Conservation (phyloP, 2,329 filamentous ascomycete genomes). For the Didymella lethalis region DNA sequence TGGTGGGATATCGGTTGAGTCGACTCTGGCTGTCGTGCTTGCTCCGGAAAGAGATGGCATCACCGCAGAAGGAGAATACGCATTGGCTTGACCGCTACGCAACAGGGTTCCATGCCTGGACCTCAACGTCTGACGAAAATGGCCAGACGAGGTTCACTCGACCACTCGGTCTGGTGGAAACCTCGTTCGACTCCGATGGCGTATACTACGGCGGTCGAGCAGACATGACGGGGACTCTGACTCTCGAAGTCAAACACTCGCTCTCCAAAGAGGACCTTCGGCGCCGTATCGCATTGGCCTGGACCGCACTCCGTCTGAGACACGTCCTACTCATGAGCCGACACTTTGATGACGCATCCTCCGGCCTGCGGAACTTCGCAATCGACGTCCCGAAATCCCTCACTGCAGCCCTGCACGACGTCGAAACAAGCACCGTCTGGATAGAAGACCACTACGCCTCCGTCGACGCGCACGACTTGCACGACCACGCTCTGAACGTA, state of each 20-base stretch:
- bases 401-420: constrained; percentile 43
- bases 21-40: neutral
- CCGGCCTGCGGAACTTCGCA: constrained; percentile 40
- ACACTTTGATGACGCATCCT: constrained; percentile 30
- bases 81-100: constrained; percentile 55
- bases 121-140: neutral
- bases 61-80: constrained; percentile 7
- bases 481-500: constrained; percentile 54
- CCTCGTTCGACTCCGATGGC: constrained; percentile 56
- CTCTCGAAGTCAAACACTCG: constrained; percentile 45
- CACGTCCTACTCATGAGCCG: constrained; percentile 52
- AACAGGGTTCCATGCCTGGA: constrained; percentile 50
- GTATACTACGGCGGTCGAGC: constrained; percentile 55
- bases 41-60: neutral
- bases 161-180: constrained; percentile 55
- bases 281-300: constrained; percentile 50
- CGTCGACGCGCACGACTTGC: constrained; percentile 50
- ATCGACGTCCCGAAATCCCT: constrained; percentile 42
- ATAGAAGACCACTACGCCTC: constrained; percentile 48
- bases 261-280: constrained; percentile 44
- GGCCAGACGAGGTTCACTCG: constrained; percentile 42
- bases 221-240: constrained; percentile 53
- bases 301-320: constrained; percentile 50
- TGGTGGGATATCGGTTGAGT: neutral
- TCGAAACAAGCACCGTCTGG: constrained; percentile 47